Evolutionary conservation across 306 rosid genomes (phyloP).

Genomic region (Benincasa hispida): DNA sequence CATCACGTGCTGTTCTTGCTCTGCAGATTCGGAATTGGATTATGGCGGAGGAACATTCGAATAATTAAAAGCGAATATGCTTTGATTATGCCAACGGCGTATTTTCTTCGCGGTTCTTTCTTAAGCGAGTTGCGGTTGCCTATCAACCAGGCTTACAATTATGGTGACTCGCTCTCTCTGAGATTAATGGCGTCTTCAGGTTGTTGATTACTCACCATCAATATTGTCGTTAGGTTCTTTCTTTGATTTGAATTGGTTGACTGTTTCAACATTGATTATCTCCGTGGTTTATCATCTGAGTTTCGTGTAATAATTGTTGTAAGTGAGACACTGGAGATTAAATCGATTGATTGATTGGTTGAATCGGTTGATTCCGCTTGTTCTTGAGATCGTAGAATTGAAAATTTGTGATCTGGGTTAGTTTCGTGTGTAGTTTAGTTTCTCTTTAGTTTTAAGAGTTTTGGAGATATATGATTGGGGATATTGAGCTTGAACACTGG

Average conservation of each 20-base stretch:
- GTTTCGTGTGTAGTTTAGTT: not conserved
- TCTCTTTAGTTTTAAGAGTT: not conserved
- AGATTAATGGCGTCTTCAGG: not conserved
- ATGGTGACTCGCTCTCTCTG: not conserved
- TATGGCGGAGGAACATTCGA: constrained; percentile 24
- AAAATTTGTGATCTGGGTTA: not conserved
- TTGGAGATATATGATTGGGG: not conserved
- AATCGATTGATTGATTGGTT: not conserved
- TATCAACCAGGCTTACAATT: not conserved
- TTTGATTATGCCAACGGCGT: constrained; percentile 12
- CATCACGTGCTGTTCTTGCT: constrained; percentile 4
- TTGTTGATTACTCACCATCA: not conserved
- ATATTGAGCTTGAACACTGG: not conserved
- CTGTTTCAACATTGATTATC: not conserved
- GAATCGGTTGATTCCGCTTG: not conserved
- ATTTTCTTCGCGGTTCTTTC: constrained; percentile 17
- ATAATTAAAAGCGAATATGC: constrained; percentile 34
- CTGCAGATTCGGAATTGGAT: constrained; percentile 1
- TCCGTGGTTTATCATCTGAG: not conserved
- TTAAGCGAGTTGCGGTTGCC: not conserved
- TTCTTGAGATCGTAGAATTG: not conserved
- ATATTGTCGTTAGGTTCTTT: not conserved
- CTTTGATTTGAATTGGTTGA: not conserved
- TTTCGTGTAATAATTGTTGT: not conserved
- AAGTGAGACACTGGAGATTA: not conserved